Conservation (phyloP, 2,329 filamentous ascomycete genomes). For the Colletotrichum melonis region DNA sequence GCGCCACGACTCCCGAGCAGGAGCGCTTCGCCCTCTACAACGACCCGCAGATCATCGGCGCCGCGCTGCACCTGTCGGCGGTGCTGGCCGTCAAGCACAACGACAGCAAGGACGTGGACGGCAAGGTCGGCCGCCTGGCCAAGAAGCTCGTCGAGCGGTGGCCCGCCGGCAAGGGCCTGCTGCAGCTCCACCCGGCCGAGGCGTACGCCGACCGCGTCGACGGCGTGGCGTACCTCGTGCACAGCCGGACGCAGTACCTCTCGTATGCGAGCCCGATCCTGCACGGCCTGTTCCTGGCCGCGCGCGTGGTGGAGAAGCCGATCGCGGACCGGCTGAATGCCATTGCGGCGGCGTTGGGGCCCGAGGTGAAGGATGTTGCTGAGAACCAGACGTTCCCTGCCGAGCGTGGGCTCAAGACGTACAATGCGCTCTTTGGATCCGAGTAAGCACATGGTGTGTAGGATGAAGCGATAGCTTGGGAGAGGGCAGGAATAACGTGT, state of each 20-base stretch:
- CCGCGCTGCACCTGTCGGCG: conserved; percentile 56
- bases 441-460: not conserved
- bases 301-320: conserved; percentile 51
- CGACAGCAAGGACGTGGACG: conserved; percentile 44
- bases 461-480: not conserved
- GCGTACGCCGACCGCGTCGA: conserved; percentile 40
- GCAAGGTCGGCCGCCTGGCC: conserved; percentile 51
- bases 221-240: conserved; percentile 44
- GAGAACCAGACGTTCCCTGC: conserved; percentile 25
- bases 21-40: conserved; percentile 44
- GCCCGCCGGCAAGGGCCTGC: conserved; percentile 51
- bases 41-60: conserved; percentile 56
- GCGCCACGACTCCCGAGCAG: not conserved
- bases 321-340: conserved; percentile 51
- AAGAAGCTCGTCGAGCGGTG: conserved; percentile 51
- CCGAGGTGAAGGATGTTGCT: conserved; percentile 49
- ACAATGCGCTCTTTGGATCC: conserved; percentile 16
- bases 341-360: conserved; percentile 51
- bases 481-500: not conserved
- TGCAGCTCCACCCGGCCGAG: conserved; percentile 48
- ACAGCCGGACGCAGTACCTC: conserved; percentile 48
- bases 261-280: conserved; percentile 46
- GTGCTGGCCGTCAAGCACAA: conserved; percentile 49
- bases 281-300: conserved; percentile 58
- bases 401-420: conserved; percentile 40